Percentiles rank a stretch among this genome's conserved stretches.
These are phyloP conservation scores for Backusella psychrophila DNA, from an alignment of 192 early-diverging fungal species.

Conservation along the genomic window DNA sequence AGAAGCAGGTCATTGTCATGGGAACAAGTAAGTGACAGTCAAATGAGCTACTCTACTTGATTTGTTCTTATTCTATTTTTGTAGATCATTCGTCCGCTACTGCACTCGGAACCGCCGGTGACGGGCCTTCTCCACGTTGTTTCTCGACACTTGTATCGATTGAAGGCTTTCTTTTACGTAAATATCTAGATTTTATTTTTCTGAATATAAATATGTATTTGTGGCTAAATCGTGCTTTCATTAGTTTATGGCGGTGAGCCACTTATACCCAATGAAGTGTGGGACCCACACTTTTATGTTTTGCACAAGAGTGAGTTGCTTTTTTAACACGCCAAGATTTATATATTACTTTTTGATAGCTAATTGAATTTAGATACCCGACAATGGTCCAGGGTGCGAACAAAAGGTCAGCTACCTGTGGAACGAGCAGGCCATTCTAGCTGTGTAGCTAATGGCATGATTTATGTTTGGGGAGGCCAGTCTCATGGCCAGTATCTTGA, in stretches of 20 bases:
- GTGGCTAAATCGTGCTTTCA: neutral
- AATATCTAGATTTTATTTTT: neutral
- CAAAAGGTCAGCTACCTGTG: constrained; percentile 34
- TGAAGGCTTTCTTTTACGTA: constrained; percentile 42
- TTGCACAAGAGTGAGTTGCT: constrained; percentile 31
- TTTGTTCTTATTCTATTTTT: neutral
- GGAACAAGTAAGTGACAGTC: constrained; percentile 14
- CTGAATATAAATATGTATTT: neutral
- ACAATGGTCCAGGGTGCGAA: constrained; percentile 40
- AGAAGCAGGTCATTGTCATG: constrained; percentile 19
- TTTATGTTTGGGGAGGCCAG: constrained; percentile 51
- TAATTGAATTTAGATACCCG: constrained; percentile 33
- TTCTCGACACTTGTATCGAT: constrained; percentile 41
- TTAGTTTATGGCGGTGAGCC: constrained; percentile 41
- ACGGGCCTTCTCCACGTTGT: constrained; percentile 36
- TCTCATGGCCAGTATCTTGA: constrained; percentile 39
- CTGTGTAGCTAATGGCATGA: constrained; percentile 36
- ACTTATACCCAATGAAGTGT: constrained; percentile 23
- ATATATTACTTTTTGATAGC: neutral
- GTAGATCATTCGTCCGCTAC: constrained; percentile 17
- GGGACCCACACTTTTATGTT: constrained; percentile 37
- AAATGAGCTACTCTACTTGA: neutral
- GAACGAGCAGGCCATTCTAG: constrained; percentile 46
- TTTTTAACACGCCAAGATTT: neutral
- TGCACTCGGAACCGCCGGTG: constrained; percentile 32